Evolutionary conservation across 192 early-diverging fungal species (phyloP).

Genomic region (Blastocladiella britannica): DNA sequence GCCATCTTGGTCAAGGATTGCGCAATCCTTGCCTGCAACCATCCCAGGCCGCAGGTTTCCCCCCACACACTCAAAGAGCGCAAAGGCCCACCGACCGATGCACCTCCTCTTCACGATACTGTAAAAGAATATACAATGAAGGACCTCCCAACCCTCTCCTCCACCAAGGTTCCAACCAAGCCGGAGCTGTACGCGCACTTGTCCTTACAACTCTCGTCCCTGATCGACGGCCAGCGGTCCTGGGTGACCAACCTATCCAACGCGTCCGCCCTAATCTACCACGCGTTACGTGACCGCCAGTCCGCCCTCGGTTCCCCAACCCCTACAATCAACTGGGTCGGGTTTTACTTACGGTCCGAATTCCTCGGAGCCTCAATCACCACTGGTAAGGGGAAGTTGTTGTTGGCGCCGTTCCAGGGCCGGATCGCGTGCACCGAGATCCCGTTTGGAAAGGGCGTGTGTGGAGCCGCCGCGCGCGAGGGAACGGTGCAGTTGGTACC

Average conservation of each 20-base stretch:
- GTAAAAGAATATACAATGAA: too few species aligned
- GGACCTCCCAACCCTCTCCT: too few species aligned
- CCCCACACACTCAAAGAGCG: too few species aligned
- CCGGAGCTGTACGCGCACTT: conserved; percentile 52
- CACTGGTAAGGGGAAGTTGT: conserved; percentile 15
- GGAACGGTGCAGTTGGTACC: conserved; percentile 35
- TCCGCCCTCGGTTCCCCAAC: conserved; percentile 26
- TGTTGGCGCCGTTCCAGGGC: conserved; percentile 82
- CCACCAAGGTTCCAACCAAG: too few species aligned
- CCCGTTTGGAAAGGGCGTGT: conserved; percentile 64
- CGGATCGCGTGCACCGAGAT: conserved; percentile 69
- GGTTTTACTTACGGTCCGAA: conserved; percentile 52
- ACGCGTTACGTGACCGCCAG: conserved; percentile 30
- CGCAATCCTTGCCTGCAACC: too few species aligned
- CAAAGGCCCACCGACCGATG: too few species aligned
- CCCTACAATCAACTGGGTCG: conserved; percentile 50
- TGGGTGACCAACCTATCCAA: conserved; percentile 65
- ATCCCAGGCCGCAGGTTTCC: too few species aligned
- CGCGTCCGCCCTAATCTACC: conserved; percentile 55
- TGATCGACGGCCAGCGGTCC: conserved; percentile 49
- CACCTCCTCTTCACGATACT: too few species aligned
- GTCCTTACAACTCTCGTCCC: conserved; percentile 24
- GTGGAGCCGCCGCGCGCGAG: conserved; percentile 54
- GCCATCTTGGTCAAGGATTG: too few species aligned
- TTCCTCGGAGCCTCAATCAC: conserved; percentile 6